These are phyloP conservation scores for Pezicula carpinea DNA, from an alignment of 2,329 filamentous ascomycete species.

Conservation along the genomic window DNA sequence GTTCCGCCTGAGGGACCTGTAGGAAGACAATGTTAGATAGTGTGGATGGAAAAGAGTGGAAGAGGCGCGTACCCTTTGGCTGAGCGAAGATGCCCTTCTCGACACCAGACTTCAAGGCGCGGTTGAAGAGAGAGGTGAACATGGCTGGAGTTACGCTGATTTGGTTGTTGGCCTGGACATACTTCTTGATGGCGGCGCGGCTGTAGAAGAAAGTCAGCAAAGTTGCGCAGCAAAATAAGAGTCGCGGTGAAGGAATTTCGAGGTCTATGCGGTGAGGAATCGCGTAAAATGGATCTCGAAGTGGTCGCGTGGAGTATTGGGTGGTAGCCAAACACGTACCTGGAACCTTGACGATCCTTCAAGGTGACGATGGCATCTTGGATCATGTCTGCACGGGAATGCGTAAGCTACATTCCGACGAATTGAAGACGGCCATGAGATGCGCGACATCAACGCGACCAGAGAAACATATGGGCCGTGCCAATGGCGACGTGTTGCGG, in stretches of 20 bases:
- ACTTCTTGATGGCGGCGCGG: slow-evolving; percentile 71
- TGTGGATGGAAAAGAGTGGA: slow-evolving; percentile 1
- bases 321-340: slow-evolving; percentile 17
- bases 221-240: slow-evolving; percentile 7
- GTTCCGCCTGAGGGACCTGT: slow-evolving; percentile 64
- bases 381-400: slow-evolving; percentile 26
- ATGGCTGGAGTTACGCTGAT: slow-evolving; percentile 49
- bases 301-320: not conserved
- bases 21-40: slow-evolving; percentile 19
- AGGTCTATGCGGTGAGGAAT: not conserved
- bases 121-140: slow-evolving; percentile 68
- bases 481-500: slow-evolving; percentile 40
- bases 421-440: slow-evolving; percentile 27
- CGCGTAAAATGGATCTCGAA: too few relatives aligned
- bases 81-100: slow-evolving; percentile 65
- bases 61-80: slow-evolving; percentile 60
- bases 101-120: slow-evolving; percentile 61
- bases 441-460: slow-evolving; percentile 53
- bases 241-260: slow-evolving; percentile 18
- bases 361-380: slow-evolving; percentile 28
- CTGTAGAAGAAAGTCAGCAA: slow-evolving; percentile 21
- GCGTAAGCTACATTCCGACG: slow-evolving; percentile 17
- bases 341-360: slow-evolving; percentile 30
- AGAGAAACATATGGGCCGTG: slow-evolving; percentile 27
- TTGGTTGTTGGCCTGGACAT: slow-evolving; percentile 68